These are phyloP conservation scores for Ascochyta clinopodiicola DNA, from an alignment of 2,329 filamentous ascomycete genomes.

Conservation along the genomic window DNA sequence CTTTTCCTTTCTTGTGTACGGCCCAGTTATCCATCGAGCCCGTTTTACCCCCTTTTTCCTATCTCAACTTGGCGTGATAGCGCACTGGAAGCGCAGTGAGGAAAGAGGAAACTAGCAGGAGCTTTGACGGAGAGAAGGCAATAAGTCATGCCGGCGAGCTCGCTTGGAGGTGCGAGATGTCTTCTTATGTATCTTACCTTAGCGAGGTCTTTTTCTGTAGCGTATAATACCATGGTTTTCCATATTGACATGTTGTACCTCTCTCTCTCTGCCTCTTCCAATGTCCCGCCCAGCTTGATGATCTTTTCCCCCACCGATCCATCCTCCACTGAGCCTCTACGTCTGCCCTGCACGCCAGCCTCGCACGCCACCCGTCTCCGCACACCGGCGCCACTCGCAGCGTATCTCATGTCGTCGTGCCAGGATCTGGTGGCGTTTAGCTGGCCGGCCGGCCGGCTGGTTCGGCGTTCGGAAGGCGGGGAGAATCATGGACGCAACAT, in stretches of 20 bases:
- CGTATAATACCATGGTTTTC: slow-evolving; percentile 16
- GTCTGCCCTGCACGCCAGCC: too few species aligned
- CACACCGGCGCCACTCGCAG: too few species aligned
- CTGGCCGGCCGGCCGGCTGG: too few species aligned
- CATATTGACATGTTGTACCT: background rate
- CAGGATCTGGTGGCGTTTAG: too few species aligned
- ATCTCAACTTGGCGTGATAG: background rate
- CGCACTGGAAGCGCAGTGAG: slow-evolving; percentile 3
- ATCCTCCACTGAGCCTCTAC: too few species aligned
- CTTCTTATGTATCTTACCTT: slow-evolving; percentile 14
- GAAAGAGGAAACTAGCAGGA: slow-evolving; percentile 2
- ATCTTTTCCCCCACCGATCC: too few species aligned
- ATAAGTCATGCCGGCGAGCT: background rate
- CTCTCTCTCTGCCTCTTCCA: too few species aligned
- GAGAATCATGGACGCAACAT: background rate
- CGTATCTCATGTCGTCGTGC: too few species aligned
- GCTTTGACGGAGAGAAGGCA: background rate
- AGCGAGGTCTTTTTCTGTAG: slow-evolving; percentile 9
- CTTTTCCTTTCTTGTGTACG: slow-evolving; percentile 19
- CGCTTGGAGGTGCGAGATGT: background rate
- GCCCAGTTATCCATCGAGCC: background rate
- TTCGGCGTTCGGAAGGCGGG: slow-evolving; percentile 12
- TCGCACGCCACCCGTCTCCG: too few species aligned
- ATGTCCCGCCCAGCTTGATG: background rate
- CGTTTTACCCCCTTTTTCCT: background rate